phyloP scores from a whole-genome alignment of 2,329 filamentous ascomycete genomes.

The Parafenestella ontariensis region DNA sequence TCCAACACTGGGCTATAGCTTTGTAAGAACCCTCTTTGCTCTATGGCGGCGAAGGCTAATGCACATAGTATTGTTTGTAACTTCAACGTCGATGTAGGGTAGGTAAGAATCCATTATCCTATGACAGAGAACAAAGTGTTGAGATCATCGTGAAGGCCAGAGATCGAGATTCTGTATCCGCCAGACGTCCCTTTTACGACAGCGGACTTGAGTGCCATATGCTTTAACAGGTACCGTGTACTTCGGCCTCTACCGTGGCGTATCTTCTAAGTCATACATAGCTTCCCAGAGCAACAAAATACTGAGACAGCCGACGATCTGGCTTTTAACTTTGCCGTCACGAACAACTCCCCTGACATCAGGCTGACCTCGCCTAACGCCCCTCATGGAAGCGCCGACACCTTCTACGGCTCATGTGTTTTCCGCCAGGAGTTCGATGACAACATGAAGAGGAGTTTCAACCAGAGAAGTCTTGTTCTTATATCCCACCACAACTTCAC shows the following conservation, averaged over 20 bases:
- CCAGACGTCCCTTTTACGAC: conserved; percentile 47
- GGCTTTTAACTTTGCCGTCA: conserved; percentile 50
- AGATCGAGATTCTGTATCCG: conserved; percentile 53
- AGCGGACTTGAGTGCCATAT: conserved; percentile 50
- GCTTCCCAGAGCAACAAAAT: conserved; percentile 53
- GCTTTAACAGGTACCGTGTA: conserved; percentile 49
- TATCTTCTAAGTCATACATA: conserved; percentile 22
- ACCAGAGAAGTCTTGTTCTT: conserved; percentile 50
- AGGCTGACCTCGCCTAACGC: conserved; percentile 49
- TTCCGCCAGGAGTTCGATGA: conserved; percentile 52
- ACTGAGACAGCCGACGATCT: conserved; percentile 50
- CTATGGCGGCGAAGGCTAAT: conserved; percentile 15
- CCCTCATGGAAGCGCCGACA: conserved; percentile 48
- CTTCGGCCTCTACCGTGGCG: neutral
- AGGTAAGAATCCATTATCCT: conserved; percentile 15
- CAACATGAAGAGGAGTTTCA: conserved; percentile 52
- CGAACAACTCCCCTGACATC: conserved; percentile 64
- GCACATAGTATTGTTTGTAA: conserved; percentile 49
- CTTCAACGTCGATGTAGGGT: conserved; percentile 54
- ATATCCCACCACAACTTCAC: conserved; percentile 52
- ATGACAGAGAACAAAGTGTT: conserved; percentile 3
- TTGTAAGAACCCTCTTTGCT: conserved; percentile 40
- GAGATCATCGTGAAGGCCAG: conserved; percentile 39
- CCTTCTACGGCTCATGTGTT: conserved; percentile 47
- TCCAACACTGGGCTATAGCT: conserved; percentile 51